Conservation (phyloP, 106 monocot species). For the Amphibolis antarctica region DNA sequence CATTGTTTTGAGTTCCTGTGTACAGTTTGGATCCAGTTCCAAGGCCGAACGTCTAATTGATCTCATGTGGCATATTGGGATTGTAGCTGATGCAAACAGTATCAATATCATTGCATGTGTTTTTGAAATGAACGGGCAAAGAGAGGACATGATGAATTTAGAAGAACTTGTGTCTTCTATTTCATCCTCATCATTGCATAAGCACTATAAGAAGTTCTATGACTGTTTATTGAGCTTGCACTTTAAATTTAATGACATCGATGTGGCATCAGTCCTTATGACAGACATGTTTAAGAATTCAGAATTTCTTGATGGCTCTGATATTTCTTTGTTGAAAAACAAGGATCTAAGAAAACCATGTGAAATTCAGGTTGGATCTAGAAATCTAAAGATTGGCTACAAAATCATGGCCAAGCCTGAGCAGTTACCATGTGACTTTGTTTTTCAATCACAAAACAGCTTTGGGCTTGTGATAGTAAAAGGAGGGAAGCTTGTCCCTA, state of each 20-base stretch:
- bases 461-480: conserved; percentile 26
- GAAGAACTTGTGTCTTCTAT: conserved; percentile 32
- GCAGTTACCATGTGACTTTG: conserved; percentile 25
- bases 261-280: conserved; percentile 55
- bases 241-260: conserved; percentile 73
- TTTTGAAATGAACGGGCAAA: conserved; percentile 53
- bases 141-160: conserved; percentile 51
- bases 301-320: conserved; percentile 7
- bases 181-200: conserved; percentile 15
- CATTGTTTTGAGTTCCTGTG: conserved; percentile 54
- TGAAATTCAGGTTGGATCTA: conserved; percentile 51
- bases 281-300: conserved; percentile 31
- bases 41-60: conserved; percentile 52
- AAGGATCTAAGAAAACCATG: conserved; percentile 15
- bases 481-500: conserved; percentile 54
- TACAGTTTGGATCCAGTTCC: conserved; percentile 25
- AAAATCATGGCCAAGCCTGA: conserved; percentile 35
- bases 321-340: background rate
- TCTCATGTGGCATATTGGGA: conserved; percentile 39
- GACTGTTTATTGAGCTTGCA: conserved; percentile 64
- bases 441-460: conserved; percentile 17
- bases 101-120: conserved; percentile 40
- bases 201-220: conserved; percentile 47
- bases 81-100: conserved; percentile 55
- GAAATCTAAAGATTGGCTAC: conserved; percentile 44